Conservation (phyloP, 1,284 basidiomycete genomes). For the Rhodotorula sp. region DNA sequence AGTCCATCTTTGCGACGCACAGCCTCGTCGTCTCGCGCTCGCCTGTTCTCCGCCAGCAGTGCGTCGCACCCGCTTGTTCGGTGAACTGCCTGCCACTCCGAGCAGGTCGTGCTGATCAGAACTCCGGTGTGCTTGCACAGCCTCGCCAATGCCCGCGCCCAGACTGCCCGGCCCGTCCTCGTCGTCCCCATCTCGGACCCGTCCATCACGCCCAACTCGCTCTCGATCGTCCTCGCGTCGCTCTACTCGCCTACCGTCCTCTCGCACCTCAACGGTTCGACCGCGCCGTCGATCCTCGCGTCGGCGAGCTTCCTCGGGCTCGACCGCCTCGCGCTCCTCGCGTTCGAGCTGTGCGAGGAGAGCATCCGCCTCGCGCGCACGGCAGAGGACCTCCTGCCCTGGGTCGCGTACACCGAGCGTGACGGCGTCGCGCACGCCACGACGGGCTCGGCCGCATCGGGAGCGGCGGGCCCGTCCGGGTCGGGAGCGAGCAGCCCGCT, state of each 20-base stretch:
- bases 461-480: not conserved
- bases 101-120: not conserved
- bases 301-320: slow-evolving; percentile 22
- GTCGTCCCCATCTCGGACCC: slow-evolving; percentile 16
- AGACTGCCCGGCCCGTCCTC: slow-evolving; percentile 5
- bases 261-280: slow-evolving; percentile 1
- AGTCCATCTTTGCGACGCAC: slow-evolving; percentile 11
- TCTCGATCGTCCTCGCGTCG: slow-evolving; percentile 26
- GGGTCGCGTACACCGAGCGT: slow-evolving; percentile 18
- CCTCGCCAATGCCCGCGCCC: not conserved
- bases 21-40: slow-evolving; percentile 21
- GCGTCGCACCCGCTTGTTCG: not conserved
- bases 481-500: slow-evolving; percentile 3
- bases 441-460: not conserved
- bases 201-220: slow-evolving; percentile 9
- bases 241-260: slow-evolving; percentile 32
- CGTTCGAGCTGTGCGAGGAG: slow-evolving; percentile 11
- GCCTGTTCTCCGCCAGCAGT: slow-evolving; percentile 19
- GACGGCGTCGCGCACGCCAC: not conserved
- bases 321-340: slow-evolving; percentile 5
- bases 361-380: not conserved
- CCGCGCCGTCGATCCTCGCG: slow-evolving; percentile 12
- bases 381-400: slow-evolving; percentile 3
- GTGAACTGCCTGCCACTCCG: fast-evolving
- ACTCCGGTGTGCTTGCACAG: not conserved